These are phyloP conservation scores for Ogataea paradorogensis DNA, from an alignment of 805 yeast genomes.

Conservation along the genomic window DNA sequence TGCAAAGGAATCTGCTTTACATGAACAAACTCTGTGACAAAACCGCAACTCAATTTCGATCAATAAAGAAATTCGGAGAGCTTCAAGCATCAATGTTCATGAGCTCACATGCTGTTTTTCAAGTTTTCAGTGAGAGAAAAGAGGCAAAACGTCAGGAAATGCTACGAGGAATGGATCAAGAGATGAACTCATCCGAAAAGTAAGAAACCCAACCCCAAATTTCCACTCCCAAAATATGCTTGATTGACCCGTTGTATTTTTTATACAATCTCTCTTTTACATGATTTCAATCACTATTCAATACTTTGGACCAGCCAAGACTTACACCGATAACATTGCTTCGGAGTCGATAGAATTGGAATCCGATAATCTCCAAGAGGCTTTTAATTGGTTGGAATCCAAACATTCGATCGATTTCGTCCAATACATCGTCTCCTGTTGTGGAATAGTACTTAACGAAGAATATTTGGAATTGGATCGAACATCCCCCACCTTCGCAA, in stretches of 20 bases:
- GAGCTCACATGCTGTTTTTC: constrained; percentile 32
- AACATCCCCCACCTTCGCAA: constrained; percentile 3
- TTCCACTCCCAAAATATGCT: no score
- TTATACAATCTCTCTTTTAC: constrained; percentile 1
- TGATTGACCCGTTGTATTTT: background rate
- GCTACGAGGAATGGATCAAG: constrained; percentile 11
- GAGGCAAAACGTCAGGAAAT: constrained; percentile 20
- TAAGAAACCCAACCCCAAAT: background rate
- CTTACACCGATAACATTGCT: constrained; percentile 21
- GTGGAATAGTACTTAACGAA: constrained; percentile 30
- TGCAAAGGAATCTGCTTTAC: constrained; percentile 23
- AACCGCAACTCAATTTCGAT: constrained; percentile 27
- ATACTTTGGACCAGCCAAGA: constrained; percentile 34
- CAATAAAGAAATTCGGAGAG: constrained; percentile 26
- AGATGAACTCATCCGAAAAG: constrained; percentile 1
- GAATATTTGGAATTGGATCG: constrained; percentile 28
- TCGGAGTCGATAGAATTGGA: constrained; percentile 12
- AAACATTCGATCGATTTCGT: constrained; percentile 21
- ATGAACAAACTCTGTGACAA: constrained; percentile 21
- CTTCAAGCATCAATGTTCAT: constrained; percentile 31
- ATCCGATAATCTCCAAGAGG: constrained; percentile 5
- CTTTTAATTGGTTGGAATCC: constrained; percentile 4
- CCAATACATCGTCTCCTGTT: constrained; percentile 19
- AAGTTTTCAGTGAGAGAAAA: constrained; percentile 26
- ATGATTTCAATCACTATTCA: constrained; percentile 21